Evolutionary conservation across 805 yeast species (phyloP), one percentile per base, ranked within the genome.

Genomic region (Wickerhamomyces hampshirensis): DNA sequence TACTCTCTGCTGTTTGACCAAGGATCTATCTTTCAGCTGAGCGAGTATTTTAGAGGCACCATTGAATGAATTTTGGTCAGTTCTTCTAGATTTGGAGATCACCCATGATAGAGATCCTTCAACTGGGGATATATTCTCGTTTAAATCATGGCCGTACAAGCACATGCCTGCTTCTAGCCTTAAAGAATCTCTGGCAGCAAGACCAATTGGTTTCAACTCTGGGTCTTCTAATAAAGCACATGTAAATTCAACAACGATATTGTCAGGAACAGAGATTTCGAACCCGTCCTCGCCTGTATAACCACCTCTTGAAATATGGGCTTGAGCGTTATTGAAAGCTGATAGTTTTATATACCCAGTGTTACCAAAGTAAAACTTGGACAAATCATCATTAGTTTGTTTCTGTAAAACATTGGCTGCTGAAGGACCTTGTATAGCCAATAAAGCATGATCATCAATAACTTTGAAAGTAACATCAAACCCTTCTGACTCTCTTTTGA

Each of bases 261-360:
- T 63, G 38, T 74, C 66, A 18, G 86, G 82, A 42, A 89, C 80
- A 7, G 94, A 80, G 40, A 91, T 74, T 60, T 93, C 98, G 60
- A 93, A 91, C 2, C 98, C 98, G 59, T 93, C 98, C 63, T 93
- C 98, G 14, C 98, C 98, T 6, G 98, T 93, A 67, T 93, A 93
- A 3, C 98, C 98, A 17, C 95, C 85, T 61, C 98, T 80, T 4
- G 96, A 84, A n/a, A 88, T 71, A 55, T 88, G 95, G 35, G 83
- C 68, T 34, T 68, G 65, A 24, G 55, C 44, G 18, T 62, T 42
- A 59, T 55, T 36, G 62, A 66, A 51, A 59, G 65, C 36, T 17
- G 56, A 50, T 11, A 58, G 37, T 7, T 28, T 48, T 30, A 54
- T 42, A 28, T 42, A 51, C 18, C 55, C 47, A 27, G 69, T 71